Evolutionary conservation across 257 asterid genomes (phyloP).

Genomic region (Jacaranda mimosifolia): DNA sequence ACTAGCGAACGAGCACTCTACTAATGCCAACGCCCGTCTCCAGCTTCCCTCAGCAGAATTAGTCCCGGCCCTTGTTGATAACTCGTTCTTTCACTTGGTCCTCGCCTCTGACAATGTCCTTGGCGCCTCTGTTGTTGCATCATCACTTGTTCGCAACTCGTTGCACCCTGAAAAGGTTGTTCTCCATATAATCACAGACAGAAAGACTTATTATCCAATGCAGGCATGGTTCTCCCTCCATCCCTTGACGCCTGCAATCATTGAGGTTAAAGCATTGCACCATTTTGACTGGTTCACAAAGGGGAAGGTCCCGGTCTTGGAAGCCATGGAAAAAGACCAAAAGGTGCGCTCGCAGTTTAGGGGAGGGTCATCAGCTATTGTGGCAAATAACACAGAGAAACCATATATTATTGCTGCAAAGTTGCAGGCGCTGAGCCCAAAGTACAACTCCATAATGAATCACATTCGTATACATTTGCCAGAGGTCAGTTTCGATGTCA

Average conservation of each 20-base stretch:
- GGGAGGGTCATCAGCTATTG: conserved; percentile 89
- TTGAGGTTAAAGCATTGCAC: conserved; percentile 85
- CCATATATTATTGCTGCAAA: conserved; percentile 84
- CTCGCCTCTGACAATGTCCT: conserved; percentile 93
- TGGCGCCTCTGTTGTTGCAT: conserved; percentile 92
- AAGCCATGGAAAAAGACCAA: conserved; percentile 95
- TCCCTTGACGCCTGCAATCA: conserved; percentile 68
- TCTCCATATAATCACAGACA: conserved; percentile 79
- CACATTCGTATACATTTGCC: conserved; percentile 89
- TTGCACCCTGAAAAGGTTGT: conserved; percentile 75
- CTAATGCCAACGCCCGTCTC: conserved; percentile 84
- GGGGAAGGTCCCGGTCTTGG: conserved; percentile 87
- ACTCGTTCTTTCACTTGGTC: conserved; percentile 83
- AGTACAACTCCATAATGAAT: conserved; percentile 83
- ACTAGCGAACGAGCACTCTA: conserved; percentile 90
- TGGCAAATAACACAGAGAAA: conserved; percentile 74
- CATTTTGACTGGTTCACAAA: conserved; percentile 93
- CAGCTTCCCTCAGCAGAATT: conserved; percentile 91
- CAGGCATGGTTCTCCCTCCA: conserved; percentile 94
- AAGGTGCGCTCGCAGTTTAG: conserved; percentile 71
- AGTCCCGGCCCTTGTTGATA: conserved; percentile 89
- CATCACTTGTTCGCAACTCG: conserved; percentile 76
- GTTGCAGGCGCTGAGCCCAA: conserved; percentile 87
- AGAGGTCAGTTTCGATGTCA: conserved; percentile 56
- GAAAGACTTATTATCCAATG: conserved; percentile 83